Conservation (phyloP, 2,329 filamentous ascomycete genomes). For the Pseudogymnoascus sp. region DNA sequence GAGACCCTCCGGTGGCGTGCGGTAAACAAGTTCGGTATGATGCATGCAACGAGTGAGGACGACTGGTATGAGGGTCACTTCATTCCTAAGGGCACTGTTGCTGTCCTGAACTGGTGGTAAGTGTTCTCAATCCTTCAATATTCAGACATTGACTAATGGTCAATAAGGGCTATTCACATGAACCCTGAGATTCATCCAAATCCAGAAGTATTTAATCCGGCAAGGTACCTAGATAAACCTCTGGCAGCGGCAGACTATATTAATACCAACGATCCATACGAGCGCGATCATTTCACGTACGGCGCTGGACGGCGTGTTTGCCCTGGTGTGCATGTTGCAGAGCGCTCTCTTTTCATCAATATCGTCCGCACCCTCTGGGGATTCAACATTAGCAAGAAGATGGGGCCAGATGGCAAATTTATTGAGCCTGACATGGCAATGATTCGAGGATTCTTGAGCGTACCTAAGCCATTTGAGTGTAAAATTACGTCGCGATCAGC, state of each 20-base stretch:
- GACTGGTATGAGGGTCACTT: conserved; percentile 49
- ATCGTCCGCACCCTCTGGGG: conserved; percentile 31
- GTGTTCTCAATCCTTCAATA: no score
- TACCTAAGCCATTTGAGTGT: conserved; percentile 29
- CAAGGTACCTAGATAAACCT: conserved; percentile 7
- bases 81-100: conserved; percentile 44
- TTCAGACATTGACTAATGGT: no score
- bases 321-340: conserved; percentile 32
- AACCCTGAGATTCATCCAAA: conserved; percentile 4
- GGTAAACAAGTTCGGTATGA: conserved; percentile 43
- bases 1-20: conserved; percentile 42
- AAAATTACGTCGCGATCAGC: no score
- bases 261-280: conserved; percentile 25
- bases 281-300: conserved; percentile 29
- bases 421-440: conserved; percentile 24
- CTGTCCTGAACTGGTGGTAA: conserved; percentile 16
- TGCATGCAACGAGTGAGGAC: conserved; percentile 46
- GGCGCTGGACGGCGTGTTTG: conserved; percentile 31
- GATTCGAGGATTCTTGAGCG: conserved; percentile 17
- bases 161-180: conserved; percentile 10
- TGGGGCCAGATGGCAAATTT: conserved; percentile 18
- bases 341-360: conserved; percentile 28
- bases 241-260: background rate
- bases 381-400: conserved; percentile 26
- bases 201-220: conserved; percentile 10